A percentile compares a stretch with the other conserved stretches of the same genome.
These are phyloP conservation scores for Austroboletus eburneus DNA, from an alignment of 768 basidiomycete genomes.

Conservation along the genomic window DNA sequence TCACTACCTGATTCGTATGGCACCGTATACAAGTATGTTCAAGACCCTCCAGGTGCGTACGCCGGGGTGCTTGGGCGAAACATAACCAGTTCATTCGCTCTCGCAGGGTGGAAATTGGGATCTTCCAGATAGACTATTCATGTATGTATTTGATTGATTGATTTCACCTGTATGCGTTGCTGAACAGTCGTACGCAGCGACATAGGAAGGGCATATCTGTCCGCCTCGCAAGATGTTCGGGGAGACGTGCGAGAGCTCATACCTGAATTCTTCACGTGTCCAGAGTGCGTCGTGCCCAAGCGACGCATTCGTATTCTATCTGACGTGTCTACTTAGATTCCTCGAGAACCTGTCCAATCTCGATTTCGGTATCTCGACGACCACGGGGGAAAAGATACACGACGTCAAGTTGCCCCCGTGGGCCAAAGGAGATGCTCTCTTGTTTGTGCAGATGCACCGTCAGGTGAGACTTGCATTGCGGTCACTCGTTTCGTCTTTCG, in stretches of 20 bases:
- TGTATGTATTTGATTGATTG: constrained; percentile 36
- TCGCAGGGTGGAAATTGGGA: constrained; percentile 91
- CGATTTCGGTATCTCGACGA: constrained; percentile 76
- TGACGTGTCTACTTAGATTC: constrained; percentile 48
- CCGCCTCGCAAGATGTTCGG: constrained; percentile 79
- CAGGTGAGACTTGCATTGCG: constrained; percentile 46
- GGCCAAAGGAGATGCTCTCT: constrained; percentile 78
- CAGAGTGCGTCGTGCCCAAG: constrained; percentile 49
- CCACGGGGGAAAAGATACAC: constrained; percentile 74
- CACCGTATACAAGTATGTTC: constrained; percentile 94
- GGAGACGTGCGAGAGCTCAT: constrained; percentile 94
- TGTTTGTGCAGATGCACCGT: constrained; percentile 79
- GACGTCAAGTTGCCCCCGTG: constrained; percentile 88
- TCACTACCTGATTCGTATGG: constrained; percentile 86
- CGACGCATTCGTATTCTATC: neutral
- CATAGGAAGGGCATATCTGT: constrained; percentile 75
- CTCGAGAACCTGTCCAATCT: constrained; percentile 73
- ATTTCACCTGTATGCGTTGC: neutral
- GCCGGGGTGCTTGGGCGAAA: neutral
- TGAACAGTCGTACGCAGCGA: constrained; percentile 44
- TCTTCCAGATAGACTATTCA: constrained; percentile 82
- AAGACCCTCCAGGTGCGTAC: constrained; percentile 67
- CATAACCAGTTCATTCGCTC: neutral
- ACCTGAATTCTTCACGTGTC: constrained; percentile 82
- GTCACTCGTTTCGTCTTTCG: neutral